Percentiles rank a stretch among this genome's conserved stretches.
These are phyloP conservation scores for Mycena galopus DNA, from an alignment of 768 basidiomycete species.

Conservation along the genomic window DNA sequence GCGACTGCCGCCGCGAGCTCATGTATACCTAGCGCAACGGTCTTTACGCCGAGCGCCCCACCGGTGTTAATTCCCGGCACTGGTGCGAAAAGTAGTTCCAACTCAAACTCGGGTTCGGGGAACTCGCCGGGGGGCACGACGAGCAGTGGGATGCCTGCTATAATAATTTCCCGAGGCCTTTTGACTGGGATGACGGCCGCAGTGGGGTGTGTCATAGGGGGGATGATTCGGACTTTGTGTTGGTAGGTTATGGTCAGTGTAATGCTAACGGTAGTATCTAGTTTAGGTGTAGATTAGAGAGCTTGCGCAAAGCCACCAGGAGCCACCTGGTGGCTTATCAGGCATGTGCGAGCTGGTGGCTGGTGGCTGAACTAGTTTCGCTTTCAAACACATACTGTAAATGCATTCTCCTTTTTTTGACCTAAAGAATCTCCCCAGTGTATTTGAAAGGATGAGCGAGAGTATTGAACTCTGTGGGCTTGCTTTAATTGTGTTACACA, in stretches of 20 bases:
- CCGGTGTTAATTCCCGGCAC: conserved; percentile 25
- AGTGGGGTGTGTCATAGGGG: not conserved
- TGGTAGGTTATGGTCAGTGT: not conserved
- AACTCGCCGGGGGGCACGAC: not conserved
- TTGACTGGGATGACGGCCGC: not conserved
- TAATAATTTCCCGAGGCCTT: not conserved
- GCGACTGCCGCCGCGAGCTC: conserved; percentile 12
- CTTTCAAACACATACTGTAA: too few relatives aligned
- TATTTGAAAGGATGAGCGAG: too few relatives aligned
- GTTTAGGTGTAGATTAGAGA: too few relatives aligned
- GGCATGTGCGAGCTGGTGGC: too few relatives aligned
- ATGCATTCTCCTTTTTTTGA: too few relatives aligned
- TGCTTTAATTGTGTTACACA: too few relatives aligned
- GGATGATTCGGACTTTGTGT: not conserved
- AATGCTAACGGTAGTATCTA: not conserved
- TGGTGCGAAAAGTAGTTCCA: not conserved
- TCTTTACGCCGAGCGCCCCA: conserved; percentile 33
- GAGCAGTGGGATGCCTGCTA: not conserved
- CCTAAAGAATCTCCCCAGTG: too few relatives aligned
- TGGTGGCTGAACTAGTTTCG: too few relatives aligned
- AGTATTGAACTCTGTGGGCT: too few relatives aligned
- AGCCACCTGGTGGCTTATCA: too few relatives aligned
- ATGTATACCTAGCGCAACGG: conserved; percentile 26
- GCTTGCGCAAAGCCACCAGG: too few relatives aligned
- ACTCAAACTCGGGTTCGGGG: not conserved